Conservation (phyloP, 2,329 filamentous ascomycete genomes). For the Diaporthe vexans region DNA sequence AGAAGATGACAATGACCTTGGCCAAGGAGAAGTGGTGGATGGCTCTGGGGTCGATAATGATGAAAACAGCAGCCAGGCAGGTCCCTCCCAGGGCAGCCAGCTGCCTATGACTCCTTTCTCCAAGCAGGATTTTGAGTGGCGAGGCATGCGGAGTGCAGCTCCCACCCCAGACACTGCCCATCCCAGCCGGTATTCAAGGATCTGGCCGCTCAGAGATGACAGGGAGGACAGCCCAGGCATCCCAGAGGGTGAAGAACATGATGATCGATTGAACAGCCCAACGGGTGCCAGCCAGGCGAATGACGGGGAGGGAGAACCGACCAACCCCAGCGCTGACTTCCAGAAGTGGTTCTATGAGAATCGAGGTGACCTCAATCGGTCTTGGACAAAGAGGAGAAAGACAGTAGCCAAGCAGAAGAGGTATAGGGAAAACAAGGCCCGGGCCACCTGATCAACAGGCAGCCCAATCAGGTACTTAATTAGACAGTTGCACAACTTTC, state of each 20-base stretch:
- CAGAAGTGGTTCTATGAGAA: conserved; percentile 79
- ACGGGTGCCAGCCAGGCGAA: conserved; percentile 46
- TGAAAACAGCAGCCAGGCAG: conserved; percentile 45
- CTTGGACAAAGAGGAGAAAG: conserved; percentile 77
- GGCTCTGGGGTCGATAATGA: conserved; percentile 43
- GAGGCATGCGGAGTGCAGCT: conserved; percentile 86
- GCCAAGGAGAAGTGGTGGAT: conserved; percentile 59
- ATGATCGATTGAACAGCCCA: conserved; percentile 48
- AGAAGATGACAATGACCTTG: conserved; percentile 50
- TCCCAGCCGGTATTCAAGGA: conserved; percentile 73
- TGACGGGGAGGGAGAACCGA: conserved; percentile 48
- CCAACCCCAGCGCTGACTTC: conserved; percentile 60
- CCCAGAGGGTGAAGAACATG: conserved; percentile 54
- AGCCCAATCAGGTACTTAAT: conserved; percentile 47
- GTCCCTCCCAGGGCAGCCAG: conserved; percentile 47
- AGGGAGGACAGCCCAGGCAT: conserved; percentile 61
- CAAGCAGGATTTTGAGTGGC: conserved; percentile 80
- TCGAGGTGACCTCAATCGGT: conserved; percentile 73
- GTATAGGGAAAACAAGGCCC: conserved; percentile 74
- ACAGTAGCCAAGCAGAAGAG: conserved; percentile 75
- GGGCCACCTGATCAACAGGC: conserved; percentile 55
- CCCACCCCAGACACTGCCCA: conserved; percentile 95
- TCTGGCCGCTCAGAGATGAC: conserved; percentile 65
- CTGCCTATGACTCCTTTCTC: conserved; percentile 87
- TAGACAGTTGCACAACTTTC: conserved; percentile 56